These are phyloP conservation scores for Colletotrichum scovillei DNA, from an alignment of 2,329 filamentous ascomycete species.

Conservation along the genomic window DNA sequence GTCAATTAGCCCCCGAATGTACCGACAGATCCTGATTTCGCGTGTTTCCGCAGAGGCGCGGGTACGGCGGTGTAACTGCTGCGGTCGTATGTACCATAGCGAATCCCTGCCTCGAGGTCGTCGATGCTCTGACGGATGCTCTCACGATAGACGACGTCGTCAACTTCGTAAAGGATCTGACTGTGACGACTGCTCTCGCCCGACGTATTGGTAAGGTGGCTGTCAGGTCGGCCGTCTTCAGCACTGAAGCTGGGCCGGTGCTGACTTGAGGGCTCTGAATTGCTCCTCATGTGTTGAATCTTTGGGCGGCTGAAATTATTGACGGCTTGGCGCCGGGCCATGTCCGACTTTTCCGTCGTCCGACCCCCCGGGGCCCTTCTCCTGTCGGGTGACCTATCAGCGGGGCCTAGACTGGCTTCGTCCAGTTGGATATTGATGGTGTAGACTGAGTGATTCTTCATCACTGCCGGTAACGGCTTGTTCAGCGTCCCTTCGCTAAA, in stretches of 20 bases:
- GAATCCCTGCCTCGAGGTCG: conserved; percentile 1
- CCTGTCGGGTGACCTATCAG: conserved; percentile 32
- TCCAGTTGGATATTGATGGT: conserved; percentile 35
- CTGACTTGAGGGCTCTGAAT: conserved; percentile 7
- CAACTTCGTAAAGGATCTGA: conserved; percentile 17
- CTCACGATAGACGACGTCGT: conserved; percentile 6
- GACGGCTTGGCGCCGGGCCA: neutral
- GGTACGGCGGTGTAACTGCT: conserved; percentile 1
- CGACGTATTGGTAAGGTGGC: neutral
- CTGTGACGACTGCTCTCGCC: conserved; percentile 19
- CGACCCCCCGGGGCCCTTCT: neutral
- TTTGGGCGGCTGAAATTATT: conserved; percentile 30
- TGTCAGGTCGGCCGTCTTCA: neutral
- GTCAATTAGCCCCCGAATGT: conserved; percentile 23
- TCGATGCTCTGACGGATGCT: conserved; percentile 20
- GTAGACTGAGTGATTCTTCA: conserved; percentile 31
- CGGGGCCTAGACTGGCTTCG: conserved; percentile 16
- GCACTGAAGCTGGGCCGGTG: conserved; percentile 10
- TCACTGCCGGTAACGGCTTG: conserved; percentile 44
- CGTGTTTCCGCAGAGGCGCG: conserved; percentile 12
- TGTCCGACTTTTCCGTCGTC: neutral
- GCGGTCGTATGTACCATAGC: conserved; percentile 3
- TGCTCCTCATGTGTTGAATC: neutral
- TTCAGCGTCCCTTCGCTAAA: conserved; percentile 37
- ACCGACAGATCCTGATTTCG: conserved; percentile 16